Base-by-base conservation (phyloP, 2,329 filamentous ascomycete species). In the Trichophyton simii region DNA sequence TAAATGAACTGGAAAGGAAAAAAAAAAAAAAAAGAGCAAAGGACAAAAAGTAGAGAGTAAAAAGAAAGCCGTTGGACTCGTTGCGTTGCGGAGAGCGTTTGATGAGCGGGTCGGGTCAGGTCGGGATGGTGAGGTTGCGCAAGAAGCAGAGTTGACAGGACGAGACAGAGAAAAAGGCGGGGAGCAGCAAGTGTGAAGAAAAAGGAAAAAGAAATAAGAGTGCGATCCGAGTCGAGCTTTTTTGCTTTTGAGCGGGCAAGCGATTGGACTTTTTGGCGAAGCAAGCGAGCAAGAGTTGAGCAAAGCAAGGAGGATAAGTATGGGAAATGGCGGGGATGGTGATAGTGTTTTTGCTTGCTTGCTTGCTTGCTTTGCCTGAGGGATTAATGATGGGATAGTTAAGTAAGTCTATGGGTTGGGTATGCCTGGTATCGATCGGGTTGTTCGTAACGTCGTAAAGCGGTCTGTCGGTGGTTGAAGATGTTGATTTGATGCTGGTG, bases 1-100 rank as follows among this genome's bases (percentile, higher is more conserved):
- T 65, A 59, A 59, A 59, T 64, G 64, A 64, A 64, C 63, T 65
- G 60, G 62, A 58, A 61, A 62, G 60, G 58, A 60, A 60, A 22
- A 22, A 2, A 63, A 60, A 61, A 59, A 64, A 2, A 63, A 60
- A 61, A 59, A 64, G 63, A 64, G 52, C 55, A 59, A 58, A 58
- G 57, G 44, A 38, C 52, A 61, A 61, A 61, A 61, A 44, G 34
- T 31, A 59, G 41, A 60, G 18, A 41, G 28, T 25, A 55, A 57
- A 42, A 59, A 42, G 18, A 57, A 59, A 42, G 58, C 58, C 57
- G 28, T 50, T 55, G 46, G 18, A 58, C 58, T 22, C 34, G 38
- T 38, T 34, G 41, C 44, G 36, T 44, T 42, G 22, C 9, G 57
- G 11, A 13, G 25, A n/a, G 57, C 20, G 42, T 36, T 38, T 38